Base-by-base conservation (phyloP, 2,329 filamentous ascomycete species). In the Cylindrodendrum hubeiense region DNA sequence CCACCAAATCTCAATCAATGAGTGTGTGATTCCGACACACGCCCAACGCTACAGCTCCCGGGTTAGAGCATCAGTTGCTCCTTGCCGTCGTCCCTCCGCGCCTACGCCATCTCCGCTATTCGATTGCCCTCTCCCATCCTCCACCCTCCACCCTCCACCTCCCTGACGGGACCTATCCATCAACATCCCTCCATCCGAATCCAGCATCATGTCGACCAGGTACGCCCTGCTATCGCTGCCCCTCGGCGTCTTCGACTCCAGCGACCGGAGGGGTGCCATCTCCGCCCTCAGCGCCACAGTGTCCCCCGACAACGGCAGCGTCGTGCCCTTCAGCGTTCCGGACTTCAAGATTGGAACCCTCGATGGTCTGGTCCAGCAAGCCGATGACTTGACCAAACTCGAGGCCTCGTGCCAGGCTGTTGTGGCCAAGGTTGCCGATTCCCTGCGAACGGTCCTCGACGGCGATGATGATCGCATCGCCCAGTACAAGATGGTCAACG, bases 271-370 rank as follows among this genome's bases (percentile, higher is more conserved):
- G 71, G 93, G 97, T 79, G 94, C 95, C 70, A 85, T 98, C 71
- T 87, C 90, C 51, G 88, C 93, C 49, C 82, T 99, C 67, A 89
- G 90, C 72, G 83, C 90, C 60, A 93, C 91, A 44, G 86, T 97
- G 60, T 85, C 89, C 53, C 83, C 88, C 62, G 93, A 97, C 74
- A 90, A 93, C 79, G 94, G 92, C 77, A 89, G 87, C 56, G 91
- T 94, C 49, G 84, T 90, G 55, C 90, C 90, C 3, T 98, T 98
- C 78, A 84, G 88, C 61, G 92, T 98, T 68, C 96, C 96, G 21
- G 91, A 94, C 70, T 98, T 99, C 87, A 99, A 98, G 85, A 97
- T 99, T 79, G 96, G 96, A 63, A 98, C 96, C 0, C 87, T 99
- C 39, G 96, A 99, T 82, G 94, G 93, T 41, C 86, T 99, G 63